phyloP scores from a whole-genome alignment of 352 stramenopile species.

The Phytophthora crassamura region DNA sequence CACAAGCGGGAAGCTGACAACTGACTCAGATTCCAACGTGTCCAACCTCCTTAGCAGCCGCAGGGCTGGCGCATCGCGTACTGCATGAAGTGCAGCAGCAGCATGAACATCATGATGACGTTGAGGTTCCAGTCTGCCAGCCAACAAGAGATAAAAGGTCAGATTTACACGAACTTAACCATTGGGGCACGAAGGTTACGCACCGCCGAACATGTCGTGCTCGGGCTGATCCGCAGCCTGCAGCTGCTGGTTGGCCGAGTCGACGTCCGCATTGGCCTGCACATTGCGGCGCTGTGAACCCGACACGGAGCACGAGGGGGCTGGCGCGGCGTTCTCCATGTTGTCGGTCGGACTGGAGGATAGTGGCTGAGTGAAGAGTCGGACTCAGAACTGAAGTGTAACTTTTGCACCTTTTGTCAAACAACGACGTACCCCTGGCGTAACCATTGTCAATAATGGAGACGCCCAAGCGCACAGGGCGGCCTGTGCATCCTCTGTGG shows the following conservation, averaged over 20 bases:
- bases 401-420: neutral
- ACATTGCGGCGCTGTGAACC: constrained; percentile 36
- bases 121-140: constrained; percentile 80
- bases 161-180: neutral
- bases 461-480: constrained; percentile 67
- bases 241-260: constrained; percentile 20
- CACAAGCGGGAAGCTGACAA: neutral
- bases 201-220: constrained; percentile 89
- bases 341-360: constrained; percentile 13
- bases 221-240: constrained; percentile 35
- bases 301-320: constrained; percentile 50
- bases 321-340: constrained; percentile 45
- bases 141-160: constrained; percentile 7
- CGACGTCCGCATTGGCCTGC: constrained; percentile 17
- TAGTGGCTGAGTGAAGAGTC: constrained; percentile 23
- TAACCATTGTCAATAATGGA: constrained; percentile 16
- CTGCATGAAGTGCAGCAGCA: constrained; percentile 89
- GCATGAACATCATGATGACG: constrained; percentile 86
- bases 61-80: constrained; percentile 87
- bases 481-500: constrained; percentile 80
- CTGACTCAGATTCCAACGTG: neutral
- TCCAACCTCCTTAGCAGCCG: constrained; percentile 60
- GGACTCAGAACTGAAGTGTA: constrained; percentile 9
- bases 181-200: constrained; percentile 14
- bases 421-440: neutral